Percentiles rank a stretch among this genome's conserved stretches.
phyloP scores from a whole-genome alignment of 73 alveolate genomes.

The Tetrahymena elliotti region DNA sequence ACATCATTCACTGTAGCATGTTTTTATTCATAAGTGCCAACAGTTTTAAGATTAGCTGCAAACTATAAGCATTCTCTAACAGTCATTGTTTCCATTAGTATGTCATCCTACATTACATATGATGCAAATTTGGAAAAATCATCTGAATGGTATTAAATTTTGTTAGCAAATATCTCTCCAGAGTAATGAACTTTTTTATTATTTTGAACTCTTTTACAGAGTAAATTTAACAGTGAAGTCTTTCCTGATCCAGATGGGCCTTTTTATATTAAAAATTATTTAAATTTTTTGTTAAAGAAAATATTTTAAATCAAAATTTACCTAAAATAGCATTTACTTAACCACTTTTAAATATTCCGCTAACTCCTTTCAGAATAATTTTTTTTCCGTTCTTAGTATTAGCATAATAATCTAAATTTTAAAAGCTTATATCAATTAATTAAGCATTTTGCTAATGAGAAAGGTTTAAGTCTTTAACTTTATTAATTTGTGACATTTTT shows the following conservation, averaged over 20 bases:
- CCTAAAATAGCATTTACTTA: neutral
- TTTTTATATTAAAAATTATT: neutral
- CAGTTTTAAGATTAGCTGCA: slow-evolving; percentile 44
- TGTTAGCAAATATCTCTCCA: slow-evolving; percentile 29
- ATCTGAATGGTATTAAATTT: neutral
- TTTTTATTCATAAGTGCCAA: neutral
- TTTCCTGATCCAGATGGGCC: slow-evolving; percentile 77
- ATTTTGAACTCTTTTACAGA: slow-evolving; percentile 9
- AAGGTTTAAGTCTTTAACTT: neutral
- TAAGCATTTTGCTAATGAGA: neutral
- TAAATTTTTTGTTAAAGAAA: neutral
- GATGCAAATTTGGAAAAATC: slow-evolving; percentile 15
- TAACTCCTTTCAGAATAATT: neutral
- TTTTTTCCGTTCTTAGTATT: neutral
- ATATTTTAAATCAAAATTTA: neutral
- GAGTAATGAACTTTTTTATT: neutral
- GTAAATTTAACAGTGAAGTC: slow-evolving; percentile 53
- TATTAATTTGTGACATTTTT: neutral
- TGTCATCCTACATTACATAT: slow-evolving; percentile 71
- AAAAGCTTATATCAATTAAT: neutral
- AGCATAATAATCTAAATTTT: neutral
- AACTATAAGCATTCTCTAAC: slow-evolving; percentile 56
- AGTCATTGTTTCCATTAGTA: slow-evolving; percentile 48
- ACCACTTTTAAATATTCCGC: neutral
- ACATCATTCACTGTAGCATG: slow-evolving; percentile 7